Evolutionary conservation across 495 filamentous ascomycete species (phyloP), one percentile per base, ranked within the genome.

Genomic region (Daldinia childiae): DNA sequence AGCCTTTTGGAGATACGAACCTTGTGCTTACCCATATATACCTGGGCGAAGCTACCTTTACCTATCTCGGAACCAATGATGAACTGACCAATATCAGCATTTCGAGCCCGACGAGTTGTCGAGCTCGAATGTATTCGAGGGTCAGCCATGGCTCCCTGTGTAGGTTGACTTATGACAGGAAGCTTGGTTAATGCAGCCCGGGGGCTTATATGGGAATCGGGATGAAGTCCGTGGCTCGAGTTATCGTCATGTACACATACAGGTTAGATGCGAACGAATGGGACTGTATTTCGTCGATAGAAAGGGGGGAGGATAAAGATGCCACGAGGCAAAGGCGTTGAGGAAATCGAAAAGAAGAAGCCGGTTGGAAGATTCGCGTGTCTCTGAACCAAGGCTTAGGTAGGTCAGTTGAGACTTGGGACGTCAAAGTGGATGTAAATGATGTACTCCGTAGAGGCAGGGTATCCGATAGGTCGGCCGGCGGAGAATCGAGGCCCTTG

Each of bases 41-140:
- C 94, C 61, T 92, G 93, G 65, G 94, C 94, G 84, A 98, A 98
- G 86, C 94, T 98, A 41, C 94, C 94, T 82, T 92, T 93, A 58
- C 94, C 94, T 74, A 98, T 97, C 82, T 97, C 90, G 60, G 91
- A 89, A 68, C 92, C 85, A 74, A 93, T 87, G 66, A 85, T 86
- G 77, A 94, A 98, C 64, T 86, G 85, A 48, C 93, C 94, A 75
- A 97, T 88, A 66, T 92, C 90, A 71, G 83, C 79, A 41, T 76
- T 67, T 74, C 69, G 80, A 54, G 69, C 51, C 60, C 79, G 77
- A 74, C 78, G 78, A 71, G 79, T 80, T 51, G 79, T 76, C 55
- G 71, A 77, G 58, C 76, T 65, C 34, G 66, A 63, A 64, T 74
- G 58, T 12, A 68, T 38, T 72, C 81, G 82, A 56, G 48, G 58